Evolutionary conservation across 2,329 filamentous ascomycete genomes (phyloP).

Genomic region (Zasmidium cellare): DNA sequence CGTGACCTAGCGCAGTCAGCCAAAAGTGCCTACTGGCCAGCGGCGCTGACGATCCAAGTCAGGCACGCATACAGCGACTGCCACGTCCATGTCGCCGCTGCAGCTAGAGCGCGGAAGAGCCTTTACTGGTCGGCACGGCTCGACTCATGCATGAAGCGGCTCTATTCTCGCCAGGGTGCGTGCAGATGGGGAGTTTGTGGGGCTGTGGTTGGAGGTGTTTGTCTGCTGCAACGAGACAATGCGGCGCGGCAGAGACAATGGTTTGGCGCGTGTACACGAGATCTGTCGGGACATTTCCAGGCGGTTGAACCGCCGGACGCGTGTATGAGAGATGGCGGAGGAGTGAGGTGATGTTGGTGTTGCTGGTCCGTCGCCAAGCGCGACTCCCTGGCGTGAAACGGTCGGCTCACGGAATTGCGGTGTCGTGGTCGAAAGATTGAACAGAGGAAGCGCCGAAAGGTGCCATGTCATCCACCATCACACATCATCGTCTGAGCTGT

Average conservation of each 20-base stretch:
- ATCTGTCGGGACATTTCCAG: not conserved
- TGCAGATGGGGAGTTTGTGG: not conserved
- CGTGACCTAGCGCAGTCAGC: constrained; percentile 16
- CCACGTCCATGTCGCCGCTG: constrained; percentile 30
- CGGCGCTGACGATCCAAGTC: constrained; percentile 14
- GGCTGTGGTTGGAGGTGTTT: not conserved
- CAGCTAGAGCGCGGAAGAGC: constrained; percentile 5
- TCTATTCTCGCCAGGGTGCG: constrained; percentile 5
- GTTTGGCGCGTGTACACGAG: too few species aligned
- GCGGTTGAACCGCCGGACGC: not conserved
- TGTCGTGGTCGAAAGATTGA: not conserved
- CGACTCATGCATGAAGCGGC: constrained; percentile 8
- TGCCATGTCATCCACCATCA: not conserved
- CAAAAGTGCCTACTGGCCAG: constrained; percentile 24
- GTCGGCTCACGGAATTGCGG: not conserved
- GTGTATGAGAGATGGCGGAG: not conserved
- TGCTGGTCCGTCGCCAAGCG: not conserved
- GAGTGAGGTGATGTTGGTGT: not conserved
- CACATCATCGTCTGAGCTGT: not conserved
- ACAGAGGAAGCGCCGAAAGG: constrained; percentile 4
- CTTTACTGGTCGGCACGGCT: constrained; percentile 5
- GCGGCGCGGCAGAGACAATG: not conserved
- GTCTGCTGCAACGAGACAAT: not conserved
- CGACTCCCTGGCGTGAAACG: not conserved
- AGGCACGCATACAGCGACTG: constrained; percentile 29